phyloP scores from a whole-genome alignment of 768 basidiomycete species.

The Phaffia tasmanica region DNA sequence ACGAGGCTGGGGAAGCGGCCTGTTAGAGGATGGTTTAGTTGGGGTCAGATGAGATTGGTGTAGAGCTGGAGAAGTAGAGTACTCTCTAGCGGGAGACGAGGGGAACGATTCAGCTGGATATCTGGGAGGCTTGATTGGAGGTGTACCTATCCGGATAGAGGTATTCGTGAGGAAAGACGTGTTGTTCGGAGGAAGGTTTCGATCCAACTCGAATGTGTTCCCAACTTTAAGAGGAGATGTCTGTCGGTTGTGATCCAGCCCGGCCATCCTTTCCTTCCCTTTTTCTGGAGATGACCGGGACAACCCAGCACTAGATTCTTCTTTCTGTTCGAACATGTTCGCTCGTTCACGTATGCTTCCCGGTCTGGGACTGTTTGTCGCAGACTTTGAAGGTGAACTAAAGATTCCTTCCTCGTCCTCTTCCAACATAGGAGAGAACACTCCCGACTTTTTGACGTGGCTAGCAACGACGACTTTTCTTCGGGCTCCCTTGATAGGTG shows the following conservation, averaged over 20 bases:
- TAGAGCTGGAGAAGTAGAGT: not conserved
- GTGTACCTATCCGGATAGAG: no score
- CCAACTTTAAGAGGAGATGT: not conserved
- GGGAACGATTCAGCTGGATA: not conserved
- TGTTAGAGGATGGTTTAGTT: not conserved
- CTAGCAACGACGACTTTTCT: not conserved
- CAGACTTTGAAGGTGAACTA: not conserved
- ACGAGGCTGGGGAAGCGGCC: not conserved
- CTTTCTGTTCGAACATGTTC: not conserved
- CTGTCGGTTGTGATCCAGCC: not conserved
- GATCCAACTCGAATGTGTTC: not conserved
- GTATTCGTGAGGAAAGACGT: no score
- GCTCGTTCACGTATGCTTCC: not conserved
- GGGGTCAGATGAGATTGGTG: not conserved
- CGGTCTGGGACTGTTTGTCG: not conserved
- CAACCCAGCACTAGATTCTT: not conserved
- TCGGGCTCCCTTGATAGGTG: no score
- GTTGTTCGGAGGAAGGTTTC: no score
- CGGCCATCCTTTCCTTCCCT: constrained; percentile 1
- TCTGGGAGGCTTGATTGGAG: no score
- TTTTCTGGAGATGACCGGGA: not conserved
- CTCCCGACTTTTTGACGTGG: not conserved
- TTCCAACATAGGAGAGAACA: constrained; percentile 21
- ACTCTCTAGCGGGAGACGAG: not conserved
- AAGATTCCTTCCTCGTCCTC: constrained; percentile 21